Evolutionary conservation across 371 early-diverging fungal species (phyloP).

Genomic region (Mortierella sp.): DNA sequence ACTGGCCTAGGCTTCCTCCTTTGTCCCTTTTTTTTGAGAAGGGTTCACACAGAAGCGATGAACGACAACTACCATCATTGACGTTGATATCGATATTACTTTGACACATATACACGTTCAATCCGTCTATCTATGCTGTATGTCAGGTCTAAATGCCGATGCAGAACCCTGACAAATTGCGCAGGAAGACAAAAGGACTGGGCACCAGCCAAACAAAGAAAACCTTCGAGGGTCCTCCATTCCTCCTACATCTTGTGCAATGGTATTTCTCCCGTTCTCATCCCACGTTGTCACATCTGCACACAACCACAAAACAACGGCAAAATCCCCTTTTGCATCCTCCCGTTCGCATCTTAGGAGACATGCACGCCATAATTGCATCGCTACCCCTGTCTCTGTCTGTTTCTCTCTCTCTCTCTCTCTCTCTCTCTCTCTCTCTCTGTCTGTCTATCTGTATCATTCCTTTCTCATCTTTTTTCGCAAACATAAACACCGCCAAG

Average conservation of each 20-base stretch:
- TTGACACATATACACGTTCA: no score
- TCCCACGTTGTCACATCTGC: not conserved
- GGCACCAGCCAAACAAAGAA: not conserved
- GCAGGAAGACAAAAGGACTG: not conserved
- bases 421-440: not conserved
- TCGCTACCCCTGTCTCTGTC: not conserved
- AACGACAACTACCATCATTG: no score
- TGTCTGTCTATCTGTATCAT: no score
- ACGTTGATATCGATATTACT: no score
- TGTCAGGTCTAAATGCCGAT: no score
- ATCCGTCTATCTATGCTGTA: no score
- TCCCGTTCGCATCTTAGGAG: not conserved
- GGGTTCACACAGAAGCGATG: no score
- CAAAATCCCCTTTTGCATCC: no score
- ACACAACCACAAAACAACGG: no score
- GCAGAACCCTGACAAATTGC: no score
- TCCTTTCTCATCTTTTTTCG: not conserved
- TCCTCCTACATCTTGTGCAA: not conserved
- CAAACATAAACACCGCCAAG: not conserved
- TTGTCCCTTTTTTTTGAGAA: no score
- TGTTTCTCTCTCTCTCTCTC: not conserved
- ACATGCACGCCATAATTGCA: conserved; percentile 1
- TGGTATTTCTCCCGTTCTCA: not conserved
- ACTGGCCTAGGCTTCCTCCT: no score
- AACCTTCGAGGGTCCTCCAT: not conserved